Evolutionary conservation across 129 eudicot species (phyloP).

Genomic region (Smallanthus sonchifolius): DNA sequence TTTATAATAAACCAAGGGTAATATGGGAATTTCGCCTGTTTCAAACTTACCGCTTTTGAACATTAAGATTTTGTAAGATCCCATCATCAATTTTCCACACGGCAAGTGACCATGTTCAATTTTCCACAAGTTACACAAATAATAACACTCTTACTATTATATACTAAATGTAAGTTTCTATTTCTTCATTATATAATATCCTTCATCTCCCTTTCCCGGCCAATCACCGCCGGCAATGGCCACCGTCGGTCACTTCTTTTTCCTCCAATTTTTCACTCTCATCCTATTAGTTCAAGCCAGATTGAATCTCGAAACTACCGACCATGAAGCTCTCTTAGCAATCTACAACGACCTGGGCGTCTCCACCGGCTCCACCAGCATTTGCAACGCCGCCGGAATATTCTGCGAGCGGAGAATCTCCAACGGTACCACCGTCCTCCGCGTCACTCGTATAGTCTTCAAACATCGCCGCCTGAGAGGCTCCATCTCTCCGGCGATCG

Average conservation of each 20-base stretch:
- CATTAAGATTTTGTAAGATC: neutral
- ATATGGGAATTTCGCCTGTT: neutral
- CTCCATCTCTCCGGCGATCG: conserved; percentile 60
- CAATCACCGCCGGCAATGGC: conserved; percentile 38
- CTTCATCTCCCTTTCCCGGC: neutral
- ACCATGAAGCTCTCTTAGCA: conserved; percentile 46
- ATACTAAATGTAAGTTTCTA: neutral
- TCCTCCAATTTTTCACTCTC: conserved; percentile 40
- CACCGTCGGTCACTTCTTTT: conserved; percentile 27
- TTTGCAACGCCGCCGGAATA: conserved; percentile 60
- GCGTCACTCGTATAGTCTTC: conserved; percentile 58
- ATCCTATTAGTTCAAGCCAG: conserved; percentile 35
- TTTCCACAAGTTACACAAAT: conserved; percentile 40
- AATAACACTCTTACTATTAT: neutral
- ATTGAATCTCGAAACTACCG: conserved; percentile 38
- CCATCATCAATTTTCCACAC: conserved; percentile 36
- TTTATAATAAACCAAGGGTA: neutral
- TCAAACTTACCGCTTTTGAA: neutral
- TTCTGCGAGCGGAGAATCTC: conserved; percentile 45
- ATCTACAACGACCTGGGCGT: conserved; percentile 52
- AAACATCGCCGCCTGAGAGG: conserved; percentile 45
- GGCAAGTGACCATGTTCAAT: no score
- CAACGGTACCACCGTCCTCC: conserved; percentile 37
- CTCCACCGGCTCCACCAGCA: conserved; percentile 25
- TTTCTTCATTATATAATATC: neutral